phyloP scores from a whole-genome alignment of 2,329 filamentous ascomycete genomes.

The Sporothrix globosa region DNA sequence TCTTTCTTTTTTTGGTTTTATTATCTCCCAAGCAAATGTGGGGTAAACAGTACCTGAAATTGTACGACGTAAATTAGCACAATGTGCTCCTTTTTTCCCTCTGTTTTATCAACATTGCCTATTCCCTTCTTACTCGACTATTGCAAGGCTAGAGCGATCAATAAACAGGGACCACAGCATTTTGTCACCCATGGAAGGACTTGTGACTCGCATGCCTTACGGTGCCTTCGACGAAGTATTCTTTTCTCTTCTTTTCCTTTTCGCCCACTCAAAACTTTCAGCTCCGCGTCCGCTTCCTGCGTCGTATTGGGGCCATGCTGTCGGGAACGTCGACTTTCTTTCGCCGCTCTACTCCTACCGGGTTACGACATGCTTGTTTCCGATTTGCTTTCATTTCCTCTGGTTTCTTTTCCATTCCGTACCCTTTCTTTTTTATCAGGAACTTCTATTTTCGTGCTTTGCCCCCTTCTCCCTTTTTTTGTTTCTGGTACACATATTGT shows the following conservation, averaged over 20 bases:
- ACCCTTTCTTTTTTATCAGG: not conserved
- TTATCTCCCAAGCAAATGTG: not conserved
- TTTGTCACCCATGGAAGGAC: not conserved
- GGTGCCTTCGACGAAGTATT: no score
- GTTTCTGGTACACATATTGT: no score
- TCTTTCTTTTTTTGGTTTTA: not conserved
- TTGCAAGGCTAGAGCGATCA: not conserved
- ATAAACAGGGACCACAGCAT: not conserved
- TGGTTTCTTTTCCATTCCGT: not conserved
- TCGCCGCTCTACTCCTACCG: conserved; percentile 12
- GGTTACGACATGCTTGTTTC: not conserved
- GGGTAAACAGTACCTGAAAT: not conserved
- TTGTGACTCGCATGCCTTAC: not conserved
- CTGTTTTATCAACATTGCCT: no score
- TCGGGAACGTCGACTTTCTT: conserved; percentile 1
- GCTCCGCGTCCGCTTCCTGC: not conserved
- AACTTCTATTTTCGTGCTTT: not conserved
- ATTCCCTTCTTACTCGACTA: not conserved
- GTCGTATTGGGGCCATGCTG: not conserved
- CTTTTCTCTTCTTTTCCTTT: not conserved
- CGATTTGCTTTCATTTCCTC: not conserved
- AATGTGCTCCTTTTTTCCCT: not conserved
- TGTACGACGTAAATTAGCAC: not conserved
- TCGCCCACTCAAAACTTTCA: not conserved
- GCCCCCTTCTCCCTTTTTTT: not conserved